Conservation (phyloP, 768 basidiomycete genomes). For the Hortiboletus campestris region DNA sequence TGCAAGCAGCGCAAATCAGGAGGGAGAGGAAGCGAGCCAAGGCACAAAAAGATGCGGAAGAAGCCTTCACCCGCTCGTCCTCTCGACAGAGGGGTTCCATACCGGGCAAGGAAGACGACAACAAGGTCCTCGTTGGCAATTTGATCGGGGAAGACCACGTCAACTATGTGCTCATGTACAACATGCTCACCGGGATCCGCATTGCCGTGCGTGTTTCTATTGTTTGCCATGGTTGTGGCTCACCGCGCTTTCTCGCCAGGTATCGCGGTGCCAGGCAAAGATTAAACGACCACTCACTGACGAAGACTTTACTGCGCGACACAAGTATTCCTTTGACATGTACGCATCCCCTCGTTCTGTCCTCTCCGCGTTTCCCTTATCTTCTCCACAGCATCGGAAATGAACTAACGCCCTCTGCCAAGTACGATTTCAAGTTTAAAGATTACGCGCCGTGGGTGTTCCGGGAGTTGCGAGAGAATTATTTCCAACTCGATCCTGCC, state of each 20-base stretch:
- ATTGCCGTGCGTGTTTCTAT: slow-evolving; percentile 65
- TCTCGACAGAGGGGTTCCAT: slow-evolving; percentile 23
- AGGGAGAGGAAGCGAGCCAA: slow-evolving; percentile 77
- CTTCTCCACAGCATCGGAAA: slow-evolving; percentile 73
- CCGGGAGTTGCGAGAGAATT: slow-evolving; percentile 89
- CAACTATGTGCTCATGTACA: slow-evolving; percentile 99
- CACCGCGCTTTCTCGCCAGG: slow-evolving; percentile 42
- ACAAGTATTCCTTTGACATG: slow-evolving; percentile 99
- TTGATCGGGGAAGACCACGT: slow-evolving; percentile 97
- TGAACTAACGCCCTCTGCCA: slow-evolving; percentile 95
- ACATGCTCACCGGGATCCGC: slow-evolving; percentile 98
- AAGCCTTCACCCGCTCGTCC: slow-evolving; percentile 43
- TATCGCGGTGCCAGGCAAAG: slow-evolving; percentile 96
- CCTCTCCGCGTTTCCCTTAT: background rate
- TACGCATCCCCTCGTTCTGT: slow-evolving; percentile 36
- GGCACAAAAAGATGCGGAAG: slow-evolving; percentile 61
- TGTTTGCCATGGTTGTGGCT: background rate
- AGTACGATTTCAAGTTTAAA: slow-evolving; percentile 99
- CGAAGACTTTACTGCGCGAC: slow-evolving; percentile 83
- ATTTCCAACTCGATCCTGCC: slow-evolving; percentile 93
- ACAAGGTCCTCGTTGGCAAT: slow-evolving; percentile 81
- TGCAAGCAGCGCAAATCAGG: slow-evolving; percentile 86
- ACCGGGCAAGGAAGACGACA: slow-evolving; percentile 42
- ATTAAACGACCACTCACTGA: slow-evolving; percentile 79
- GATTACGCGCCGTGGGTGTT: slow-evolving; percentile 99